phyloP scores from a whole-genome alignment of 345 rosid species.

The Eucalyptus pumila region DNA sequence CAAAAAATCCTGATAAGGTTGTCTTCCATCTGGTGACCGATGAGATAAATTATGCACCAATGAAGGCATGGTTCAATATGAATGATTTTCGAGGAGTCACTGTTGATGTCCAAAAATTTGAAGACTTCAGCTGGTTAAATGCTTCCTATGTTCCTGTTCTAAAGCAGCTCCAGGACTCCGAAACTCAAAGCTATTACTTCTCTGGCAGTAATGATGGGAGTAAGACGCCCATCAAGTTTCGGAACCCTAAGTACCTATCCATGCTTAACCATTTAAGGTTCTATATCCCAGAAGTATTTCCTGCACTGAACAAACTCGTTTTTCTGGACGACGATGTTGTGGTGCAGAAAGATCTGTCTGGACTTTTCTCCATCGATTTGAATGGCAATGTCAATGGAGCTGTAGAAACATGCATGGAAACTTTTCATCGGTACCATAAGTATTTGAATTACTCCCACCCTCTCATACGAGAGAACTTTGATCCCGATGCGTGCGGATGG shows the following conservation, averaged over 20 bases:
- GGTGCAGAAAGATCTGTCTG: conserved; percentile 62
- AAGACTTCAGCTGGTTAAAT: conserved; percentile 85
- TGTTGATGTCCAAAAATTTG: conserved; percentile 80
- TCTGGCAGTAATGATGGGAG: conserved; percentile 62
- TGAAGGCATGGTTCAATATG: conserved; percentile 81
- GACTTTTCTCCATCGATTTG: conserved; percentile 53
- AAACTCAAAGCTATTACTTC: conserved; percentile 83
- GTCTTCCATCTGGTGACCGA: conserved; percentile 87
- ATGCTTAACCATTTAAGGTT: conserved; percentile 91
- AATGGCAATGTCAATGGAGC: conserved; percentile 88
- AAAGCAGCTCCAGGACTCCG: conserved; percentile 91
- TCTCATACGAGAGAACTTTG: conserved; percentile 74
- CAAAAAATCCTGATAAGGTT: conserved; percentile 43
- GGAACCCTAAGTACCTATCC: conserved; percentile 85
- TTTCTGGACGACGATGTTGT: conserved; percentile 91
- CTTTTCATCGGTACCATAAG: conserved; percentile 80
- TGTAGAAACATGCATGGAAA: conserved; percentile 98
- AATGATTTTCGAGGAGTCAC: conserved; percentile 61
- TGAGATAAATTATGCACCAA: conserved; percentile 72
- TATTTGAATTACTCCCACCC: conserved; percentile 87
- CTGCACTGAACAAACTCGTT: conserved; percentile 64
- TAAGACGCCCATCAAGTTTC: conserved; percentile 78
- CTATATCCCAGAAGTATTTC: conserved; percentile 87
- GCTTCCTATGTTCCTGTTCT: conserved; percentile 92
- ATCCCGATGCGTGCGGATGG: conserved; percentile 98